Evolutionary conservation across 345 rosid genomes (phyloP), one percentile per base, ranked within the genome.

Genomic region (Anacardium occidentale): DNA sequence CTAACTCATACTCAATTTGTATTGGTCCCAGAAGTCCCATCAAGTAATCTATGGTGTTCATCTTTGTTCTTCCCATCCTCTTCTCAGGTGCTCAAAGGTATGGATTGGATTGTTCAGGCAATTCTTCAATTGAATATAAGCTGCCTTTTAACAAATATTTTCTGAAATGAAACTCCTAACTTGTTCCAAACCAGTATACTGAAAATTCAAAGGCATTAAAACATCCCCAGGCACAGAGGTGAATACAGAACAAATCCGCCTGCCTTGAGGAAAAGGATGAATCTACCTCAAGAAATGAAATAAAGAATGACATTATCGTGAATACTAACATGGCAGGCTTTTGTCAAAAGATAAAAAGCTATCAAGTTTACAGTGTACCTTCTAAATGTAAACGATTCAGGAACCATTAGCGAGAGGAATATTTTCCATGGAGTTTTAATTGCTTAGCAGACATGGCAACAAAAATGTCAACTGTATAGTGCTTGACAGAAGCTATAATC

Each of bases 291-390:
- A 1, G 25, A 61, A 34, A n/a, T 22, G 42, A 21, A 15, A 18
- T 70, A 47, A 47, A 20, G 62, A 26, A 66, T 7, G 37, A 56
- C 37, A 37, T 60, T 64, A 53, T 62, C 21, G 20, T 47, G 17
- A 59, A 57, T 14, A 61, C 82, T 64, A 42, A 89, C 98, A 93
- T 74, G 92, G 90, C 74, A 92, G 84, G 75, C 89, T 92, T 81
- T 75, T 82, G 87, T 87, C 91, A 17, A 89, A 25, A 69, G 75
- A n/a, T n/a, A 89, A 83, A 86, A 87, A 8, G 79, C 83, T 62
- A 90, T 86, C 77, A 90, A 76, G 77, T 83, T 90, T 74, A 92
- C 93, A 54, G 98, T 92, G 72, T 89, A 90, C 96, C 98, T 92
- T 85, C 74, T 80, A 14, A 65, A 29, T 61, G 53, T 71, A 58